These are phyloP conservation scores for Xylariaceae sp. DNA, from an alignment of 2,329 filamentous ascomycete genomes.

Conservation along the genomic window DNA sequence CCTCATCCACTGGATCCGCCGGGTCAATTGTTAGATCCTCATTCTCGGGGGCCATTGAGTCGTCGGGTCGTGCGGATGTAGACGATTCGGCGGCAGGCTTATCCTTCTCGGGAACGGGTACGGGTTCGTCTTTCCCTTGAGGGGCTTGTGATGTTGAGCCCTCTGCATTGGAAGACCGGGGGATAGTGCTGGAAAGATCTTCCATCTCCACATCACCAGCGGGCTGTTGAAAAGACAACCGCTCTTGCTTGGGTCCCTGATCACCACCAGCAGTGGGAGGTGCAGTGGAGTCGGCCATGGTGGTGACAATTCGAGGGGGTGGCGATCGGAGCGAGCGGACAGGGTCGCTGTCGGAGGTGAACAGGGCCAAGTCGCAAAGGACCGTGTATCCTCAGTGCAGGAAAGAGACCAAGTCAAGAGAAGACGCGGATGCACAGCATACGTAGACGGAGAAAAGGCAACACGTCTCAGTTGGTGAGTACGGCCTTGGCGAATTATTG, in stretches of 20 bases:
- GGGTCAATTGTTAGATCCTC: constrained; percentile 34
- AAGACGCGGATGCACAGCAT: too few species aligned
- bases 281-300: constrained; percentile 25
- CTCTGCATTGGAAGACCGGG: constrained; percentile 21
- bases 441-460: too few species aligned
- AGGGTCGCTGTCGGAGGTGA: background rate
- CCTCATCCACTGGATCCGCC: constrained; percentile 25
- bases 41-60: constrained; percentile 21
- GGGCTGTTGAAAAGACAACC: constrained; percentile 22
- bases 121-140: constrained; percentile 16
- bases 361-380: constrained; percentile 9
- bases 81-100: constrained; percentile 18
- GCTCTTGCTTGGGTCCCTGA: constrained; percentile 22
- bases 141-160: constrained; percentile 15
- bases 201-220: constrained; percentile 29
- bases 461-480: background rate
- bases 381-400: constrained; percentile 4
- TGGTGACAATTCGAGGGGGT: constrained; percentile 11
- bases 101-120: constrained; percentile 23
- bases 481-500: constrained; percentile 15
- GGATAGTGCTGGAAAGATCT: constrained; percentile 24
- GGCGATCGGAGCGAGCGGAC: constrained; percentile 13
- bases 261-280: constrained; percentile 23
- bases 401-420: background rate
- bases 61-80: constrained; percentile 31